phyloP scores from a whole-genome alignment of 2,329 filamentous ascomycete genomes.

The Parastagonospora avenae region DNA sequence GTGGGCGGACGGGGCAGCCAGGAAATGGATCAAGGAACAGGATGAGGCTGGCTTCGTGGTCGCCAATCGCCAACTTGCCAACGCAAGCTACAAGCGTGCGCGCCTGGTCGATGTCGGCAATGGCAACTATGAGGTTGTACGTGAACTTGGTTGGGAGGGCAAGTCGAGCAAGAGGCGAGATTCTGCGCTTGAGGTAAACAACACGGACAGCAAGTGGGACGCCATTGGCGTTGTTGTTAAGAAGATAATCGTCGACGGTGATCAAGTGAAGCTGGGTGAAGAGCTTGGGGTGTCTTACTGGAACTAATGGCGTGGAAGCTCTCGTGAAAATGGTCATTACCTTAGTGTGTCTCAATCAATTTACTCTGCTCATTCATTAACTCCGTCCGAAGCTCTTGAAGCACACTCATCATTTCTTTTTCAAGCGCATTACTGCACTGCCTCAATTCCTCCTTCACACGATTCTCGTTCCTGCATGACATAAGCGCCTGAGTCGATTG shows the following conservation, averaged over 20 bases:
- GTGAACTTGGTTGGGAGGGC: conserved; percentile 36
- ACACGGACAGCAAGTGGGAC: conserved; percentile 42
- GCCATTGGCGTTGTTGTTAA: conserved; percentile 41
- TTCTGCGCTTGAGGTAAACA: conserved; percentile 33
- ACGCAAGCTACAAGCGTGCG: conserved; percentile 45
- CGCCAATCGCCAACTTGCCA: conserved; percentile 34
- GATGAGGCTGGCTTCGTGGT: conserved; percentile 41
- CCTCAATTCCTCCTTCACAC: too few relatives aligned
- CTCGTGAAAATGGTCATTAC: neutral
- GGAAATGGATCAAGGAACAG: conserved; percentile 36
- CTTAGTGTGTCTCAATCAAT: too few relatives aligned
- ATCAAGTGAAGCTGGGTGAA: conserved; percentile 36
- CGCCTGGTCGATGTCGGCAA: conserved; percentile 36
- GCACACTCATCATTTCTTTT: neutral
- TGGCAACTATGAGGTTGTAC: conserved; percentile 38
- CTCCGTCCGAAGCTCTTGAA: neutral
- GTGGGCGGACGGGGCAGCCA: conserved; percentile 26
- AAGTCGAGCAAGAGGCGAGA: conserved; percentile 38
- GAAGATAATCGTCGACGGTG: conserved; percentile 34
- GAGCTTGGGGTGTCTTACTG: conserved; percentile 39
- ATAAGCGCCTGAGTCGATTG: too few relatives aligned
- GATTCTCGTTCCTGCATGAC: too few relatives aligned
- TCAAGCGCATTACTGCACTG: too few relatives aligned
- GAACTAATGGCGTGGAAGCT: conserved; percentile 13
- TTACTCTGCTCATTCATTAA: too few relatives aligned